Base-by-base conservation (phyloP, 768 basidiomycete genomes). In the Leucosporidium creatinivorum region DNA sequence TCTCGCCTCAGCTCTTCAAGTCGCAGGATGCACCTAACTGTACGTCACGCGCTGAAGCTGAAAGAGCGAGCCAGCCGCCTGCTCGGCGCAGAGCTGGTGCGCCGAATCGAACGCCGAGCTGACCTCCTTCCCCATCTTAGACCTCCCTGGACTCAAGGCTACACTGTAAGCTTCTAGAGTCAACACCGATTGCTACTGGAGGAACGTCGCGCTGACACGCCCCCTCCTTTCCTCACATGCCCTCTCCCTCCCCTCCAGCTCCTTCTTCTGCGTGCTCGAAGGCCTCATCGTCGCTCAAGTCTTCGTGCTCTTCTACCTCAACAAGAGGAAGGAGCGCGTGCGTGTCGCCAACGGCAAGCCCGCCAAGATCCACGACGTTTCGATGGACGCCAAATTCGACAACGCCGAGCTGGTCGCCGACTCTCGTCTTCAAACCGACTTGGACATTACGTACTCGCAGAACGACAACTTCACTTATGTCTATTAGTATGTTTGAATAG, bases 291-390 rank as follows among this genome's bases (percentile, higher is more conserved):
- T 48, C 25, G 12, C 73, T 33, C 75, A 75, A 56, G 69, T 77
- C 56, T 62, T 61, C 55, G 51, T 69, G 28, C 67, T 78, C 44
- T 69, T 65, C 55, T 26, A 69, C 39, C 60, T 75, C 58, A 78
- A 78, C 75, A 76, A 72, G 55, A 58, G 63, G 44, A 67, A 76
- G 56, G 65, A 76, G 66, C 65, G 66, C 13, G 70, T 76, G 61
- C 68, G 77, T 28, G 74, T 76, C 23, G 69, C 70, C 21, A 68
- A 72, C 51, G 77, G 77, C 44, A 75, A 76, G 62, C 77, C 77
- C 13, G 73, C 72, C 36, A 74, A 72, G 54, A 63, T 78, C 52
- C 25, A 61, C 61, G 77, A 78, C 60, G 68, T 70, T 12, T 73
- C 72, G 0, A 79, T 79, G 78, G 33, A 15, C 25, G n/a, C 26